Base-by-base conservation (phyloP, 1,139 yeast species). In the Debaryomycetaceae sp. region DNA sequence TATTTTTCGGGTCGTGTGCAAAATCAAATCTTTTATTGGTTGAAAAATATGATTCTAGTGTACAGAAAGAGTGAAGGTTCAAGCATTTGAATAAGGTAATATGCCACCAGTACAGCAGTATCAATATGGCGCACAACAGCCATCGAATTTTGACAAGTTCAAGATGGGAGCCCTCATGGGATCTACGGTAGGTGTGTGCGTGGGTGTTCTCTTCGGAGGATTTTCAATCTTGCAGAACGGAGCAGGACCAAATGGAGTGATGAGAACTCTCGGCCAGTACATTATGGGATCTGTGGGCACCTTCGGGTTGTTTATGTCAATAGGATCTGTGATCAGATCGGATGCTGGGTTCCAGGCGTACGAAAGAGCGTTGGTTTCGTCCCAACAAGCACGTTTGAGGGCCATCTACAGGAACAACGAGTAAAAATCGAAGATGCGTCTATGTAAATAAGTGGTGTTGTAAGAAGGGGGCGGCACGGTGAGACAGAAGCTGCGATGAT, bases 131-230 rank as follows among this genome's bases (percentile, higher is more conserved):
- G 84, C 78, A 50, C 93, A 86, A 55, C 89, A 85, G 62, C 96
- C 95, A 47, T 85, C 97, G 41, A 83, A 86, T 68, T 90, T 90
- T 71, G 97, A 93, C 50, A 93, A 91, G 72, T 87, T 93, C 79
- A 93, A 93, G 71, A 95, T 93, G 98, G 99, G 99, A 45, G 85
- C 91, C 51, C 73, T 91, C 71, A 95, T 93, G 98, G 99, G 99
- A 46, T 74, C 93, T 41, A 84, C 96, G 24, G 97, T 90, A 31
- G 99, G 99, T 49, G 95, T 91, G 17, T 95, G 95, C 62, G 91
- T 93, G 39, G 99, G 99, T 48, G 87, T 93, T 43, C 73, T 93
- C 55, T 93, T 93, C 63, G 98, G 98, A 50, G 96, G 97, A 24
- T 84, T 88, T 60, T 86, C 97, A 48, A 87, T 95, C 51, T 69